Evolutionary conservation across 176 grass and related monocot genomes (phyloP).

Genomic region (Eleusine coracana): DNA sequence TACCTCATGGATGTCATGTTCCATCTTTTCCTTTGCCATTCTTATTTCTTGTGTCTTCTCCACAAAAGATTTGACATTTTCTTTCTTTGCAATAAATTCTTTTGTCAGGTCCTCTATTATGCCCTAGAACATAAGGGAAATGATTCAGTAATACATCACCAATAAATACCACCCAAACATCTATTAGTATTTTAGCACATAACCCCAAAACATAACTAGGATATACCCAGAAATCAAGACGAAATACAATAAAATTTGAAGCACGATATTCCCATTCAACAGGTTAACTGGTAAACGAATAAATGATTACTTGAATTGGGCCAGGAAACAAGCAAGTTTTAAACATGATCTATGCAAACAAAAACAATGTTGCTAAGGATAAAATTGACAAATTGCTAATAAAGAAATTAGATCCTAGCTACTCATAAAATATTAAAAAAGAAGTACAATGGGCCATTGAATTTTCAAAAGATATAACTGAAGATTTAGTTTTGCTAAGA

Average conservation of each 20-base stretch:
- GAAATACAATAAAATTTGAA: constrained; percentile 18
- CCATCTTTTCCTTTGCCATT: constrained; percentile 50
- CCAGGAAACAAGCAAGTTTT: background rate
- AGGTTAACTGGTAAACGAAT: background rate
- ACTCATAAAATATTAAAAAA: background rate
- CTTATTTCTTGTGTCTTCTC: constrained; percentile 70
- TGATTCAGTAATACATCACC: constrained; percentile 3
- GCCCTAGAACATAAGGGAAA: constrained; percentile 48
- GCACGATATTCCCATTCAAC: background rate
- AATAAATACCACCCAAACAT: background rate
- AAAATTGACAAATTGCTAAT: background rate
- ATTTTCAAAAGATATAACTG: background rate
- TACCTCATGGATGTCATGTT: constrained; percentile 63
- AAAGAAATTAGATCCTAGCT: background rate
- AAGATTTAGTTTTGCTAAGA: background rate
- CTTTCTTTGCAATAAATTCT: constrained; percentile 55
- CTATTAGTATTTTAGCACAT: background rate
- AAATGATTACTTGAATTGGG: background rate
- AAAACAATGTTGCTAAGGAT: constrained; percentile 13
- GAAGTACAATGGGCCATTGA: background rate
- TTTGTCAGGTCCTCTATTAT: constrained; percentile 68
- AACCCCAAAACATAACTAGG: constrained; percentile 23
- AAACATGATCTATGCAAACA: background rate
- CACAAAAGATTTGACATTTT: constrained; percentile 50
- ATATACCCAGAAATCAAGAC: background rate